Base-by-base conservation (phyloP, 352 stramenopile genomes). In the Pythium inflatum region DNA sequence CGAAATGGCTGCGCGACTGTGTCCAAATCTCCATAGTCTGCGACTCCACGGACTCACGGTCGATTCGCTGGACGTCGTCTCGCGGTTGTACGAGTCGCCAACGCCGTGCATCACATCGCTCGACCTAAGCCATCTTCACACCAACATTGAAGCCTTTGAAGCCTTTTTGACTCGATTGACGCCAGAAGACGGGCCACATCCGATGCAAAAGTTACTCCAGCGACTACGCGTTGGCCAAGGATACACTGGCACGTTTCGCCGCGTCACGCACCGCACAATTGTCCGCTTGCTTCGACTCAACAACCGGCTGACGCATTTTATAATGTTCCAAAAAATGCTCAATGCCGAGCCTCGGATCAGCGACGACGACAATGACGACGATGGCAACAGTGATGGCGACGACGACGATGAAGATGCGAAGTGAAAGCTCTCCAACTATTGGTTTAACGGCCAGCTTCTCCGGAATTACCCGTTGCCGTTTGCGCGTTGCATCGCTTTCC, bases 351-450 rank as follows among this genome's bases (percentile, higher is more conserved):
- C n/a, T n/a, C n/a, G n/a, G n/a, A 6, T 46, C 38, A 46, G 18
- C 13, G 38, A 20, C 38, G 38, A 46, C 38, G 38, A 46, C 5
- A 46, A 46, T 16, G 50, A 43, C 30, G 30, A 50, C 12, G 28
- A 30, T 8, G n/a, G 43, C 22, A 22, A 50, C 43, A 22, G 13
- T 5, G 43, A 25, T 4, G 43, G 28, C 3, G 43, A 50, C 20
- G 20, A 50, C 18, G 43, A 57, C 18, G 28, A 40, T 2, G 30
- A 43, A 5, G 24, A 33, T 20, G 16, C 5, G 5, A 38, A 57
- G 16, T 57, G 50, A 30, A 57, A 33, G 4, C 50, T 57, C 14
- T 5, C 30, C 50, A 43, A 57, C 28, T 56, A 40, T 56, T 57
- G 12, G 12, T 57, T 30, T 30, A 57, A 57, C 50, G 50, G 50